Percentiles rank a stretch among this genome's conserved stretches.
These are phyloP conservation scores for Mucuna pruriens DNA, from an alignment of 306 rosid species.

Conservation along the genomic window DNA sequence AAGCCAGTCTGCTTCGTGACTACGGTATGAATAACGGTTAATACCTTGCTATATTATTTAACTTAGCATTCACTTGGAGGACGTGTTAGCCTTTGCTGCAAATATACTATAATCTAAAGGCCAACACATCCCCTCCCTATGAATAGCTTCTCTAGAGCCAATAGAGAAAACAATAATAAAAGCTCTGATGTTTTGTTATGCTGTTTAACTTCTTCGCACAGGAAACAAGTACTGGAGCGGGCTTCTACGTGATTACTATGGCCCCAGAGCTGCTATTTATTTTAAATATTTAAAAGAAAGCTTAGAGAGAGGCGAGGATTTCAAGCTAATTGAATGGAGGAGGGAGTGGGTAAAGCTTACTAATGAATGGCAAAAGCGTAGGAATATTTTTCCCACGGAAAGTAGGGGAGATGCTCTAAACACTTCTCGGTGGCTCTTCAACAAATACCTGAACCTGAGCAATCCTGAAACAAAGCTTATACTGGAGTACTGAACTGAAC, in stretches of 20 bases:
- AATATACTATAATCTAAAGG: not conserved
- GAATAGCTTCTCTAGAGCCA: not conserved
- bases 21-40: conserved; percentile 59
- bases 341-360: conserved; percentile 90
- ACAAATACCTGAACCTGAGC: conserved; percentile 62
- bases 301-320: conserved; percentile 52
- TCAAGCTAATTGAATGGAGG: conserved; percentile 74
- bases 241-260: conserved; percentile 76
- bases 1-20: conserved; percentile 86
- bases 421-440: conserved; percentile 62
- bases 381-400: conserved; percentile 55
- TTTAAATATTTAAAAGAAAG: conserved; percentile 73
- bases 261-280: conserved; percentile 87
- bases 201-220: conserved; percentile 16
- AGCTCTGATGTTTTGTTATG: conserved; percentile 9
- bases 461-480: conserved; percentile 34
- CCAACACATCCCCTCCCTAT: not conserved
- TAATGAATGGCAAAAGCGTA: conserved; percentile 78
- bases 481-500: not conserved
- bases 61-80: not conserved
- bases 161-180: conserved; percentile 1
- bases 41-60: conserved; percentile 4
- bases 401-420: conserved; percentile 66
- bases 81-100: not conserved
- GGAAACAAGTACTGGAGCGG: conserved; percentile 97